Evolutionary conservation across 1,139 yeast species (phyloP).

Genomic region (Pichia sp.): DNA sequence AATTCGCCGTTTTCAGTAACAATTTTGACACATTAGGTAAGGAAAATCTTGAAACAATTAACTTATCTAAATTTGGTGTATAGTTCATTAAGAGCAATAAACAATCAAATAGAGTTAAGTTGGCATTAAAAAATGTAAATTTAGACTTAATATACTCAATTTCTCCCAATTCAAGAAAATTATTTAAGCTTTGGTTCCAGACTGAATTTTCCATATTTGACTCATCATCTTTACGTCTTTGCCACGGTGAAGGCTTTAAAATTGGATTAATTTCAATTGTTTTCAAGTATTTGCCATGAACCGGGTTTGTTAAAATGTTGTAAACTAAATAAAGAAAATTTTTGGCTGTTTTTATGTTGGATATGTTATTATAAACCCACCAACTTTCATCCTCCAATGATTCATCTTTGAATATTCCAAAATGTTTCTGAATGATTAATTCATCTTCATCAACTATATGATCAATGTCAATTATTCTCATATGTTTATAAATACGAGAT

Average conservation of each 20-base stretch:
- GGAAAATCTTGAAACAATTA: constrained; percentile 18
- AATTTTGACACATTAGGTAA: constrained; percentile 10
- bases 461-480: constrained; percentile 12
- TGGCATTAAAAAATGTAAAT: constrained; percentile 7
- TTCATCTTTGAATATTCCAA: constrained; percentile 15
- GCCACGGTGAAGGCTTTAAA: constrained; percentile 13
- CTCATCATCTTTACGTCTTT: constrained; percentile 8
- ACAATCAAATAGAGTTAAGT: constrained; percentile 18
- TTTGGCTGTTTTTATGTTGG: constrained; percentile 10
- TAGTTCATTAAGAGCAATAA: constrained; percentile 12
- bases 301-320: constrained; percentile 13
- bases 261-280: constrained; percentile 15
- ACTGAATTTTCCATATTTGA: constrained; percentile 1
- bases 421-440: constrained; percentile 16
- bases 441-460: constrained; percentile 15
- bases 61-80: constrained; percentile 16
- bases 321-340: constrained; percentile 18
- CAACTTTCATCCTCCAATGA: constrained; percentile 13
- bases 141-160: constrained; percentile 6
- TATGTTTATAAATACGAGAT: constrained; percentile 7
- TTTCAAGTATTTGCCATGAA: constrained; percentile 12
- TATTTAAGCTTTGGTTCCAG: constrained; percentile 16
- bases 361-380: constrained; percentile 13
- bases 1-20: constrained; percentile 1
- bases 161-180: constrained; percentile 15